Percentiles rank a stretch among this genome's conserved stretches.
Conservation (phyloP, 2,329 filamentous ascomycete species). For the Colletotrichum sublineola region DNA sequence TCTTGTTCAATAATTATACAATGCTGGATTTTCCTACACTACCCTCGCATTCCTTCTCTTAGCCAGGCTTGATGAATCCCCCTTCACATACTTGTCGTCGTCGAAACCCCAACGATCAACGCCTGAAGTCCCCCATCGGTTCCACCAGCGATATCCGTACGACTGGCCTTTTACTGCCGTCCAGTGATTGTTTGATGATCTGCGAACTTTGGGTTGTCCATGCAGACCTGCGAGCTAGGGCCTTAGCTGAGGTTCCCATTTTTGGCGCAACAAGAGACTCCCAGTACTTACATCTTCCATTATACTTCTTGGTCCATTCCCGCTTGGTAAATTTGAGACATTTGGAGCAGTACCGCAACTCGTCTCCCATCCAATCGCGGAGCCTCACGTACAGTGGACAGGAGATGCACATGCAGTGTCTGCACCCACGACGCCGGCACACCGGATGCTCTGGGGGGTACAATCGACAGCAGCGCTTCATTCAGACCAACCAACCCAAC, state of each 20-base stretch:
- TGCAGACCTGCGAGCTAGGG: not conserved
- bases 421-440: constrained; percentile 19
- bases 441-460: not conserved
- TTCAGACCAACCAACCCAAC: too few relatives aligned
- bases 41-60: constrained; percentile 5
- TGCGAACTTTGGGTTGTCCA: constrained; percentile 5
- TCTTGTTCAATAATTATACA: not conserved
- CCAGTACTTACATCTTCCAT: constrained; percentile 25
- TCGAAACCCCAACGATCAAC: not conserved
- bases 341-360: not conserved
- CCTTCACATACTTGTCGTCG: not conserved
- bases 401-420: constrained; percentile 22
- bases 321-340: constrained; percentile 28
- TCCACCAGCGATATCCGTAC: constrained; percentile 25
- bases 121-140: constrained; percentile 7
- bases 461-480: too few relatives aligned
- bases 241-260: not conserved
- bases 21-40: not conserved
- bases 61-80: not conserved
- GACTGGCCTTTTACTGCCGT: constrained; percentile 20
- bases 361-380: not conserved
- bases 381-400: constrained; percentile 21
- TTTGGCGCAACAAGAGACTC: not conserved
- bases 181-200: constrained; percentile 19
- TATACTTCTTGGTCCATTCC: constrained; percentile 1